Base-by-base conservation (phyloP, 192 early-diverging fungal genomes). In the Podila minutissima region DNA sequence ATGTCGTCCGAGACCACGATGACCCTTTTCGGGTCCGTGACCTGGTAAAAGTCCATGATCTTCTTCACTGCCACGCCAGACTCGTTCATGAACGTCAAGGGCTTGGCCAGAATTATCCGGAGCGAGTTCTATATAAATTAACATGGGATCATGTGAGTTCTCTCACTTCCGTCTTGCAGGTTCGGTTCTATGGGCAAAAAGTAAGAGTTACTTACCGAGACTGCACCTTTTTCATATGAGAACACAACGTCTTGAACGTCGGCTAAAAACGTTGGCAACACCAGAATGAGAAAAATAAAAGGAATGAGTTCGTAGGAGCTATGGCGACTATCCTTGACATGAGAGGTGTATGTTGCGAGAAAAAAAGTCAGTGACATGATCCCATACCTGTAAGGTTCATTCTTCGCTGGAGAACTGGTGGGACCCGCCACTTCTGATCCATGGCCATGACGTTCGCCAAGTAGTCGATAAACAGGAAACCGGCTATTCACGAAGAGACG, bases 1-100 rank as follows among this genome's bases (percentile, higher is more conserved):
- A 90, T 72, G 61, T 91, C 89, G 60, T 91, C 90, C 17, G 82
- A 89, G 7, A 89, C 82, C 19, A 89, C 89, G 46, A 91, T 85
- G 19, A 91, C 22, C 65, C 85, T 86, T 74, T 87, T 87, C 22
- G 76, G 51, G 61, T 90, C 83, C 1, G 65, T 84, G 15, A 89
- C 63, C 6, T 64, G 69, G 71, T 90, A 91, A 65, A 69, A 60
- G 41, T 73, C 50, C 61, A 91, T 69, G n/a, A 90, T 75, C 60
- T 88, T 90, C 49, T 84, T 67, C 8, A 90, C 83, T 1, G 87
- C 79, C 19, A 81, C 28, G 9, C 90, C 90, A 0, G 86, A 85
- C 17, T 89, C 85, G 48, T 91, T 89, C 87, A 91, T 90, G 51
- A 60, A 78, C 2, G 75, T 86, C 46, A 89, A 46, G 8, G 90